phyloP scores from a whole-genome alignment of 169 alveolate species.

The Plasmodium malariae region DNA sequence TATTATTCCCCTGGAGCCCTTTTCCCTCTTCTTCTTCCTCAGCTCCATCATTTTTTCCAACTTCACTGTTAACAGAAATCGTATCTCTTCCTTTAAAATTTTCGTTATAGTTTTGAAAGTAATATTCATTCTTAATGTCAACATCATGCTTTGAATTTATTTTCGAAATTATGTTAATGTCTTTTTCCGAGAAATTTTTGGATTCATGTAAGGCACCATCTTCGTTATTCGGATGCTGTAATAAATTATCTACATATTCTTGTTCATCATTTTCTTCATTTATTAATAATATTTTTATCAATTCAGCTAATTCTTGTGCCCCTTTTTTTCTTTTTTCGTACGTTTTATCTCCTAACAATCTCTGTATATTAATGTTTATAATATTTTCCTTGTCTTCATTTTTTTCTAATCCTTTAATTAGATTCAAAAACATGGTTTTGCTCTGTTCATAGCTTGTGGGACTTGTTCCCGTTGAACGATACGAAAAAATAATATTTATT shows the following conservation, averaged over 20 bases:
- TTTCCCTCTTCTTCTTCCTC: not conserved
- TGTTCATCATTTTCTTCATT: conserved; percentile 67
- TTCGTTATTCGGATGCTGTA: conserved; percentile 14
- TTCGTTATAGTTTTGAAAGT: conserved; percentile 45
- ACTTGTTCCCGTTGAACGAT: not conserved
- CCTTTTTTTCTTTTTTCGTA: conserved; percentile 75
- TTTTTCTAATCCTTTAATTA: conserved; percentile 63
- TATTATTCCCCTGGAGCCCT: not conserved
- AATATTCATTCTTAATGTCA: conserved; percentile 39
- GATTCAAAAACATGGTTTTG: conserved; percentile 41
- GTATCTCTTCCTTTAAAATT: not conserved
- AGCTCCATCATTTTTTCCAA: not conserved
- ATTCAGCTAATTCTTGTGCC: conserved; percentile 68
- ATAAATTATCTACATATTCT: conserved; percentile 17
- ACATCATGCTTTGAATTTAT: conserved; percentile 5
- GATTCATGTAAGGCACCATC: not conserved
- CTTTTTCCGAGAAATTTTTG: conserved; percentile 23
- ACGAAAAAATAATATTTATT: no score
- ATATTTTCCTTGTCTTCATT: conserved; percentile 61
- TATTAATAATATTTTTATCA: conserved; percentile 25
- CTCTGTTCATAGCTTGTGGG: not conserved
- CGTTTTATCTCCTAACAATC: conserved; percentile 60
- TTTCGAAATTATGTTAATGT: conserved; percentile 17
- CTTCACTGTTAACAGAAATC: not conserved
- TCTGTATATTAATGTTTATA: conserved; percentile 36